These are phyloP conservation scores for Mycosphaerella sp. DNA, from an alignment of 2,329 filamentous ascomycete genomes.

Conservation along the genomic window DNA sequence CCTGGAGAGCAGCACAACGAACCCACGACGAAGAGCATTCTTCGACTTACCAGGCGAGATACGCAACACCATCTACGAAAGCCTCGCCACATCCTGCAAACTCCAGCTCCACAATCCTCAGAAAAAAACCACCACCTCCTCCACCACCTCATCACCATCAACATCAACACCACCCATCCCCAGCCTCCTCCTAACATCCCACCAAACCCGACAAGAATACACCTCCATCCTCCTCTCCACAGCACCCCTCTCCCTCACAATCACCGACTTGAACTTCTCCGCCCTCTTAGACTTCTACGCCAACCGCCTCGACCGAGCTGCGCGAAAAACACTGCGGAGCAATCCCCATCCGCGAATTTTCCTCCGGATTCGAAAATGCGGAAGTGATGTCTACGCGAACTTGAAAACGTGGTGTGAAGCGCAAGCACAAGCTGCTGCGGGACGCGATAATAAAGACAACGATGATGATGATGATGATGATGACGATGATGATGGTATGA, in stretches of 20 bases:
- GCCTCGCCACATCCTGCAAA: too few relatives aligned
- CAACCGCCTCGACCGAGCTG: neutral
- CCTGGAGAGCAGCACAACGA: neutral
- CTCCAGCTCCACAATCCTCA: too few relatives aligned
- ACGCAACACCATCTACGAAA: conserved; percentile 11
- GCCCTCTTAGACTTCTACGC: neutral
- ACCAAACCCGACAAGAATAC: conserved; percentile 22
- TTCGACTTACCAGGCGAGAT: conserved; percentile 11
- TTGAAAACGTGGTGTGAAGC: conserved; percentile 6
- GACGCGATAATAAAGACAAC: too few relatives aligned
- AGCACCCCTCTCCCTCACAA: conserved; percentile 12
- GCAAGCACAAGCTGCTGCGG: too few relatives aligned
- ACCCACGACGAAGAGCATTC: neutral
- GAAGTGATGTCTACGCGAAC: conserved; percentile 6
- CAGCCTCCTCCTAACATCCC: conserved; percentile 22
- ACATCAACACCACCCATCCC: neutral
- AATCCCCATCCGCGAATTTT: neutral
- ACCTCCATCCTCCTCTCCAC: conserved; percentile 24
- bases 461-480: neutral
- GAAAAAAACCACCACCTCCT: neutral
- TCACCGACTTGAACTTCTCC: conserved; percentile 25
- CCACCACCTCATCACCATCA: neutral
- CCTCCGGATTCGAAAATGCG: conserved; percentile 3
- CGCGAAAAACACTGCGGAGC: neutral
- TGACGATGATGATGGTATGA: neutral